These are phyloP conservation scores for Phytophthora quininea DNA, from an alignment of 352 stramenopile genomes.

Conservation along the genomic window DNA sequence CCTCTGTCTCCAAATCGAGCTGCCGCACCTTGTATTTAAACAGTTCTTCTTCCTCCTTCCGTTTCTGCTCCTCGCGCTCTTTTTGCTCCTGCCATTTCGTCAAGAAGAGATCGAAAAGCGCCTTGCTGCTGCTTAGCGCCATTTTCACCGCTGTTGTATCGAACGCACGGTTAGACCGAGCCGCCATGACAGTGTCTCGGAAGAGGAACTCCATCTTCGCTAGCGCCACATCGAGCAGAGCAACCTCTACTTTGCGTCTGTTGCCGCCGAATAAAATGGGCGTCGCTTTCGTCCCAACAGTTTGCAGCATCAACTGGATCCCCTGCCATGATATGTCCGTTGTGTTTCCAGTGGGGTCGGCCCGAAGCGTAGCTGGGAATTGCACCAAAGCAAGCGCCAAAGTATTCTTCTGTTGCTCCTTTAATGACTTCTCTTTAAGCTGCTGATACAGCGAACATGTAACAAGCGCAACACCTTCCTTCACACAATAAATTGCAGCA, in stretches of 20 bases:
- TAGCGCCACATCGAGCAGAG: slow-evolving; percentile 70
- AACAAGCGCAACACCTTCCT: slow-evolving; percentile 85
- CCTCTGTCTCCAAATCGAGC: slow-evolving; percentile 82
- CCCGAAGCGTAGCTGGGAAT: slow-evolving; percentile 61
- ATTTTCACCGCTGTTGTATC: slow-evolving; percentile 34
- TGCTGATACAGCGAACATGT: slow-evolving; percentile 65
- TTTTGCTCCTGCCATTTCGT: slow-evolving; percentile 88
- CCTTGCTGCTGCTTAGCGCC: slow-evolving; percentile 65
- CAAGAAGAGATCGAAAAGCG: slow-evolving; percentile 86
- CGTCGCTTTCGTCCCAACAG: slow-evolving; percentile 45
- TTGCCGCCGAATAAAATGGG: slow-evolving; percentile 59
- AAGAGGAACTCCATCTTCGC: slow-evolving; percentile 78
- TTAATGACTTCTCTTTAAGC: slow-evolving; percentile 53
- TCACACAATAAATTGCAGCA: slow-evolving; percentile 79
- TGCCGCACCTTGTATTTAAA: slow-evolving; percentile 90
- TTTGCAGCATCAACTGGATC: slow-evolving; percentile 68
- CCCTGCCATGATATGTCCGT: slow-evolving; percentile 76
- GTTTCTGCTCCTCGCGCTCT: slow-evolving; percentile 74
- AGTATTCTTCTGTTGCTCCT: slow-evolving; percentile 50
- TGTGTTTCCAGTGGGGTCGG: slow-evolving; percentile 12
- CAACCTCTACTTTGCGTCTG: slow-evolving; percentile 71
- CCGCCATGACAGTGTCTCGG: slow-evolving; percentile 42
- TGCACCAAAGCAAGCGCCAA: slow-evolving; percentile 67
- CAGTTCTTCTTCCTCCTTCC: slow-evolving; percentile 70
- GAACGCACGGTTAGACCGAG: slow-evolving; percentile 26